Percentiles rank a stretch among this genome's conserved stretches.
Evolutionary conservation across 1,284 basidiomycete species (phyloP).

Genomic region (Ustilago cynodontis): DNA sequence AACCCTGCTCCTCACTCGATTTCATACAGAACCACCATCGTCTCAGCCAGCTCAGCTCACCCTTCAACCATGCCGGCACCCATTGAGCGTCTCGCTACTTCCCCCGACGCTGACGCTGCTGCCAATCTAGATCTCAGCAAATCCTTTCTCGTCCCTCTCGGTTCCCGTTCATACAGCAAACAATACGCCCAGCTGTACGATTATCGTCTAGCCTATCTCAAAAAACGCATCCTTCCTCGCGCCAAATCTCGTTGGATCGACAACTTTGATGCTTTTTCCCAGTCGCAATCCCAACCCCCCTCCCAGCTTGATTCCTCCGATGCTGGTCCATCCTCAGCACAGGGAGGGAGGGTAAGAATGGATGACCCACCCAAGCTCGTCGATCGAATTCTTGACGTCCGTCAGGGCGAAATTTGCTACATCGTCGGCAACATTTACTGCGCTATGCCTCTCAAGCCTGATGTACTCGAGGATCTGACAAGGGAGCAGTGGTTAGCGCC

Average conservation of each 20-base stretch:
- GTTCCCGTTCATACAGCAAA: conserved; percentile 57
- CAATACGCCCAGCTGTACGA: conserved; percentile 69
- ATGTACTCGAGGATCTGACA: conserved; percentile 93
- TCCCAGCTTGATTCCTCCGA: conserved; percentile 25
- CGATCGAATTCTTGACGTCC: conserved; percentile 87
- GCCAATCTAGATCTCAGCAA: conserved; percentile 36
- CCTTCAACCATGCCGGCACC: conserved; percentile 32
- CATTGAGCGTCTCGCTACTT: conserved; percentile 22
- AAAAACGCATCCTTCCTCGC: conserved; percentile 54
- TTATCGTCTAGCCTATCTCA: conserved; percentile 65
- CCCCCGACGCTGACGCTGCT: neutral
- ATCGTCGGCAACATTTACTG: conserved; percentile 95
- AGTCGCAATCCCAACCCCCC: conserved; percentile 30
- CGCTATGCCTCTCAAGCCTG: conserved; percentile 98
- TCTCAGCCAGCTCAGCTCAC: conserved; percentile 1
- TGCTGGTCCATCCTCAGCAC: conserved; percentile 21
- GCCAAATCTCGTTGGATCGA: conserved; percentile 52
- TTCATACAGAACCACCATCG: too few relatives aligned
- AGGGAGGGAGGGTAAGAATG: conserved; percentile 10
- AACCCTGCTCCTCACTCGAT: too few relatives aligned
- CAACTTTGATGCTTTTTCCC: conserved; percentile 37
- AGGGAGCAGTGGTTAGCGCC: conserved; percentile 92
- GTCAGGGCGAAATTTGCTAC: conserved; percentile 86
- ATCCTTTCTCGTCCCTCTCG: conserved; percentile 56
- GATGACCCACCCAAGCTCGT: conserved; percentile 75